Conservation (phyloP, 257 asterid species). For the Paulownia fortunei region DNA sequence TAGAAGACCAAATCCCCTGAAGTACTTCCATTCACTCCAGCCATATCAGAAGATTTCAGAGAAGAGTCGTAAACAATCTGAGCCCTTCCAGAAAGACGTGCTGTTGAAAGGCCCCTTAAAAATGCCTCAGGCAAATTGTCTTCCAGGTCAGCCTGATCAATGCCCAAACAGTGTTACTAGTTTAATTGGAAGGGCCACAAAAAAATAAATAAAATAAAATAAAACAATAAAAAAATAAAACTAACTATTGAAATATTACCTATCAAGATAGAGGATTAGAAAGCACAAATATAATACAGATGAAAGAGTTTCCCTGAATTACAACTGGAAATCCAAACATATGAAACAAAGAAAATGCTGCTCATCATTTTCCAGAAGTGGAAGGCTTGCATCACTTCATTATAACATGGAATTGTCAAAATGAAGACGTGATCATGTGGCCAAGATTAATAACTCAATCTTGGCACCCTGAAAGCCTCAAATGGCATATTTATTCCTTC, state of each 20-base stretch:
- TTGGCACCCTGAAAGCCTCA: too few species aligned
- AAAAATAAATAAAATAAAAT: not conserved
- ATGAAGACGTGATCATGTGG: not conserved
- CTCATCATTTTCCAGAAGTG: too few species aligned
- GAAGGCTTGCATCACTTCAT: not conserved
- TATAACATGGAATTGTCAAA: not conserved
- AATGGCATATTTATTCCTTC: too few species aligned
- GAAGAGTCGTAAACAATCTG: slow-evolving; percentile 65
- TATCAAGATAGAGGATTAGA: not conserved
- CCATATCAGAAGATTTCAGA: slow-evolving; percentile 23
- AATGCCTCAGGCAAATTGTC: slow-evolving; percentile 70
- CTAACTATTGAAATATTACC: not conserved
- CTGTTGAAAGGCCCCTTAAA: slow-evolving; percentile 80
- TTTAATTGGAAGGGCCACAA: not conserved
- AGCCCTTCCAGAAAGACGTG: slow-evolving; percentile 87
- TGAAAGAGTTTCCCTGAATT: not conserved
- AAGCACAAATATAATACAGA: not conserved
- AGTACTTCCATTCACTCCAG: slow-evolving; percentile 37
- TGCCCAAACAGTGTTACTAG: slow-evolving; percentile 21
- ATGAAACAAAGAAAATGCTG: too few species aligned
- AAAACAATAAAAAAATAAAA: not conserved
- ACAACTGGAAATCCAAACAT: not conserved
- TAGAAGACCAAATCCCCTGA: slow-evolving; percentile 74
- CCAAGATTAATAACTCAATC: too few species aligned
- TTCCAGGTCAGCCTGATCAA: slow-evolving; percentile 47